phyloP scores from a whole-genome alignment of 2,329 filamentous ascomycete genomes.

The Hypoxylon sp. region DNA sequence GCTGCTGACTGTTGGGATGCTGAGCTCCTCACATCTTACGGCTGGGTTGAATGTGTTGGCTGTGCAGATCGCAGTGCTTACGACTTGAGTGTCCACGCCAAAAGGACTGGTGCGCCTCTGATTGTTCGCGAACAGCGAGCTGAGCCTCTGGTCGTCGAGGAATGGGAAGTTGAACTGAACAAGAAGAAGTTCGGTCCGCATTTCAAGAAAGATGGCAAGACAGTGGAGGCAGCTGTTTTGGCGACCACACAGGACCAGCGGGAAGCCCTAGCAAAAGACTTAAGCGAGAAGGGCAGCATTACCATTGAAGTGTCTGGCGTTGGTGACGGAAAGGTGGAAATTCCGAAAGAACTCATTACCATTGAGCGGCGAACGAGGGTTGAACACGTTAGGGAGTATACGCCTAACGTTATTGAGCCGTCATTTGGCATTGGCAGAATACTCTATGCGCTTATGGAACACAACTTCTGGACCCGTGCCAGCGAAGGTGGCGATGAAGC shows the following conservation, averaged over 20 bases:
- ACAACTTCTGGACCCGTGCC: slow-evolving; percentile 89
- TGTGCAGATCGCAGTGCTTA: slow-evolving; percentile 97
- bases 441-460: slow-evolving; percentile 92
- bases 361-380: slow-evolving; percentile 87
- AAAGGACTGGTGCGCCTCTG: slow-evolving; percentile 90
- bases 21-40: slow-evolving; percentile 89
- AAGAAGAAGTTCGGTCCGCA: slow-evolving; percentile 96
- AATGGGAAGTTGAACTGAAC: slow-evolving; percentile 89
- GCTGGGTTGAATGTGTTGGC: slow-evolving; percentile 98
- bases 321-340: slow-evolving; percentile 80
- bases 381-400: slow-evolving; percentile 91
- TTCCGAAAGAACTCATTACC: slow-evolving; percentile 78
- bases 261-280: slow-evolving; percentile 81
- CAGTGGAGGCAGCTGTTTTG: slow-evolving; percentile 84
- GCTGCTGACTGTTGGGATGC: slow-evolving; percentile 98
- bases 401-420: slow-evolving; percentile 95
- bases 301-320: slow-evolving; percentile 79
- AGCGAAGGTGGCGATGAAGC: slow-evolving; percentile 81
- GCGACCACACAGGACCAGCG: slow-evolving; percentile 84
- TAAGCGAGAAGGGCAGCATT: slow-evolving; percentile 81
- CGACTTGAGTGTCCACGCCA: slow-evolving; percentile 91
- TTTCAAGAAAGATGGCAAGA: slow-evolving; percentile 95
- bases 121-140: slow-evolving; percentile 86
- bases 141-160: slow-evolving; percentile 83
- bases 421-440: slow-evolving; percentile 98